Conservation (phyloP, 176 grass and related monocot genomes). For the Canna indica region DNA sequence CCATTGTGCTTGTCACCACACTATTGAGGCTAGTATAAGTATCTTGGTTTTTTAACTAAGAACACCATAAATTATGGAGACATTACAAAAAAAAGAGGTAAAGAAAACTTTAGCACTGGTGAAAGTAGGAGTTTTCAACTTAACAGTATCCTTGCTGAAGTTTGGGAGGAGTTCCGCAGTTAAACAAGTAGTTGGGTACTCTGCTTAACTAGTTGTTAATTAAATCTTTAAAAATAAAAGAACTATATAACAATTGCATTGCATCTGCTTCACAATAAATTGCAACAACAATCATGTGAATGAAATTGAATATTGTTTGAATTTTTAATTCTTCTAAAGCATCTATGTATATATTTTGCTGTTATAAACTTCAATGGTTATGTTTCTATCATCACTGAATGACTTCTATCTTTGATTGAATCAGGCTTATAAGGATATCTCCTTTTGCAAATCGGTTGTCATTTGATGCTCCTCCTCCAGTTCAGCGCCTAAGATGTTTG, state of each 20-base stretch:
- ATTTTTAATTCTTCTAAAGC: not conserved
- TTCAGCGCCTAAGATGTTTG: slow-evolving; percentile 84
- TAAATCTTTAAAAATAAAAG: not conserved
- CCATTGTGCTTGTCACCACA: too few species aligned
- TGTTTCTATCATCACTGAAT: not conserved
- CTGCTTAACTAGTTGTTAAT: not conserved
- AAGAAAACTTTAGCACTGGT: not conserved
- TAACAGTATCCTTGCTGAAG: not conserved
- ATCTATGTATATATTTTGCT: not conserved
- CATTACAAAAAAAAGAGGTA: not conserved
- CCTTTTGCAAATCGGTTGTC: slow-evolving; percentile 91
- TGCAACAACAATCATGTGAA: not conserved
- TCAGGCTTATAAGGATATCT: slow-evolving; percentile 89
- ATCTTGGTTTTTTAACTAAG: too few species aligned
- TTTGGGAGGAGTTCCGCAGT: not conserved
- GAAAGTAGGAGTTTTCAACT: not conserved
- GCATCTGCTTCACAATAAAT: not conserved
- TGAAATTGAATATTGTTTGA: not conserved
- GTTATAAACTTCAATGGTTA: not conserved
- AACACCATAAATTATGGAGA: not conserved
- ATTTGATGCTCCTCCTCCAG: slow-evolving; percentile 70
- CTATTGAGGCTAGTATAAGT: too few species aligned
- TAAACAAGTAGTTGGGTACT: not conserved
- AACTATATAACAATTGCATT: not conserved
- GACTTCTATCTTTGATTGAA: not conserved